Evolutionary conservation across 768 basidiomycete genomes (phyloP), one percentile per base, ranked within the genome.

Genomic region (Tricholoma sp.): DNA sequence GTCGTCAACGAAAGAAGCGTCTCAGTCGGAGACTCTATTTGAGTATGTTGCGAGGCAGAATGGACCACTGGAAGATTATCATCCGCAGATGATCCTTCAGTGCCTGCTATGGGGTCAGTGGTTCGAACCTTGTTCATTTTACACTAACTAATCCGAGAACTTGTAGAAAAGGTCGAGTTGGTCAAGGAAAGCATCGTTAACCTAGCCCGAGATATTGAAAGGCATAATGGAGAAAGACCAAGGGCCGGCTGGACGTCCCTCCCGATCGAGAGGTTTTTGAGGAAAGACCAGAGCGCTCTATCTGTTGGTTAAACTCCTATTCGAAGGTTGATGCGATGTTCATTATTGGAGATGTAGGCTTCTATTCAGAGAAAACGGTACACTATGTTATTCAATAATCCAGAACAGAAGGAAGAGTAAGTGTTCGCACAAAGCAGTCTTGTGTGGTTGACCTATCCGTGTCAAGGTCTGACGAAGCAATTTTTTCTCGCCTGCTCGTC

Each of bases 41-140:
- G 89, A 92, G 64, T 79, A 89, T 64, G 91, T 94, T 34, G 91
- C 89, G 5, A 73, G 85, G 56, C 79, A 83, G 50, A 94, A 95
- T 67, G 93, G 92, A 0, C 94, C 96, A 3, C 72, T 98, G 34
- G 82, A 85, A 16, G 91, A 97, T 69, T 94, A 91, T 69, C 93
- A 98, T 72, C 95, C 96, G 3, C 92, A 95, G 66, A 88, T 96
- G 80, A 69, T 98, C 16, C 72, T 94, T 11, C 95, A 98, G 66
- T 96, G 93, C 67, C 75, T 98, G 55, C 73, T 97, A 7, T 96
- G 94, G 94, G 88, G 95, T 95, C 34, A 50, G 37, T 53, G 12
- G 11, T 49, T 19, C 4, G 29, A 29, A 3, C 14, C 37, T 41
- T n/a, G 11, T 32, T 39, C 35, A 24, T 43, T 37, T 34, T 43